Base-by-base conservation (phyloP, 1,284 basidiomycete genomes). In the Trichosporon sp. region DNA sequence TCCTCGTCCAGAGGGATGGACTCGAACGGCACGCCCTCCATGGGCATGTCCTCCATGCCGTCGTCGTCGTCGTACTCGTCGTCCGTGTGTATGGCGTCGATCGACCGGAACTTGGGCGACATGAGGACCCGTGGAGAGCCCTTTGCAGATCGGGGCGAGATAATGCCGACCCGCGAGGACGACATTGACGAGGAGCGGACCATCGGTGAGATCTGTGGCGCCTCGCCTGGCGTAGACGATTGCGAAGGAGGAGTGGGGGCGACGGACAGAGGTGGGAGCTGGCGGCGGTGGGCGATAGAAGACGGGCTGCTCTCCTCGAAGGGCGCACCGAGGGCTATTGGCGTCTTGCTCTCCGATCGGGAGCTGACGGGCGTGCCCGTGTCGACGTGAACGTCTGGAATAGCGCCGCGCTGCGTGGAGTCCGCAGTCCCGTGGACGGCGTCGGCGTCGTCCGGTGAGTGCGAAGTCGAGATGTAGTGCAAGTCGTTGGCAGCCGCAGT, bases 11-110 rank as follows among this genome's bases (percentile, higher is more conserved):
- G 56, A 29, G 56, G 56, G 27, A 60, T 60, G 13, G 56, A 60
- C 27, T 60, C 56, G 31, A 60, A 60, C 27, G 56, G 56, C 27
- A 31, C 56, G 3, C 56, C 27, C 23, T 60, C 56, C 27, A 60
- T 60, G 13, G 29, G 56, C 56, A 60, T 60, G 27, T 60, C 56
- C 56, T 60, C 56, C 56, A 60, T 60, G 18, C 56, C 56, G 27
- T 60, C 56, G 18, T 53, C 51, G 21, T 31, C 56, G 56, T 60
- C 56, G 47, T 9, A 51, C 47, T 51, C 47, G 27, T 31, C 56
- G 27, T 60, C 56, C 18, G 56, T 31, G 31, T 60, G 56, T 18
- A 29, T 21, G 56, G 56, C 56, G 27, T 60, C 56, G 56, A 60
- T 60, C 18, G 56, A 60, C 6, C 56, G 27, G 29, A 60, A 60